Conservation (phyloP, 2,329 filamentous ascomycete genomes). For the Zymoseptoria tritici region DNA sequence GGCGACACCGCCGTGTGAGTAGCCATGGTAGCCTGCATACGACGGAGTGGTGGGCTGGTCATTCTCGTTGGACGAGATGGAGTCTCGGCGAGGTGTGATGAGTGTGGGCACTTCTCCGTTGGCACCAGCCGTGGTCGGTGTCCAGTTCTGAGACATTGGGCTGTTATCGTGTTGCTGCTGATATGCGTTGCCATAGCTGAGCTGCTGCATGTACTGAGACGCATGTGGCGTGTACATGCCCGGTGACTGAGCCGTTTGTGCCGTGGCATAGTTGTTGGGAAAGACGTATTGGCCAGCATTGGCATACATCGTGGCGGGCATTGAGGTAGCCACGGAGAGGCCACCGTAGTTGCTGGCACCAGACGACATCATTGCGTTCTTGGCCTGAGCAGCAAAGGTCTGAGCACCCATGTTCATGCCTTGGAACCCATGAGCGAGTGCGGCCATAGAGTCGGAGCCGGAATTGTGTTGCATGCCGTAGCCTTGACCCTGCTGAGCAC, state of each 20-base stretch:
- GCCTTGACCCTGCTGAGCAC: constrained; percentile 24
- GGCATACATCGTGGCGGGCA: constrained; percentile 29
- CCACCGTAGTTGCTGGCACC: constrained; percentile 23
- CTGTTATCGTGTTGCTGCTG: constrained; percentile 42
- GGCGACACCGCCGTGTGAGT: constrained; percentile 35
- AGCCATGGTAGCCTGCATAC: constrained; percentile 35
- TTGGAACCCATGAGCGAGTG: constrained; percentile 34
- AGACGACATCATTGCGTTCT: constrained; percentile 26
- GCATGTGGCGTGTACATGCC: constrained; percentile 40
- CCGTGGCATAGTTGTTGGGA: constrained; percentile 23
- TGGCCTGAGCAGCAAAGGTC: constrained; percentile 30
- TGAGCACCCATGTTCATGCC: constrained; percentile 32
- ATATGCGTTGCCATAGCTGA: constrained; percentile 32
- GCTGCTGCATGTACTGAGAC: constrained; percentile 37
- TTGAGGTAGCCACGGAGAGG: constrained; percentile 20
- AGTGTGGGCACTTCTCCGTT: constrained; percentile 43
- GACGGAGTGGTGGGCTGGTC: constrained; percentile 45
- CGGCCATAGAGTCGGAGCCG: constrained; percentile 27
- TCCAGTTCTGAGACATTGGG: constrained; percentile 42
- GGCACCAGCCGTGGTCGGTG: constrained; percentile 35
- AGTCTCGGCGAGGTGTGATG: constrained; percentile 46
- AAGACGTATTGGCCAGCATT: constrained; percentile 27
- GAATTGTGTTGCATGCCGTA: constrained; percentile 30
- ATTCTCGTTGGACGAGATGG: constrained; percentile 47
- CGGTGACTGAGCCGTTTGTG: constrained; percentile 27